Percentiles rank a stretch among this genome's conserved stretches.
Conservation (phyloP, 768 basidiomycete genomes). For the Termitomyces sp. region DNA sequence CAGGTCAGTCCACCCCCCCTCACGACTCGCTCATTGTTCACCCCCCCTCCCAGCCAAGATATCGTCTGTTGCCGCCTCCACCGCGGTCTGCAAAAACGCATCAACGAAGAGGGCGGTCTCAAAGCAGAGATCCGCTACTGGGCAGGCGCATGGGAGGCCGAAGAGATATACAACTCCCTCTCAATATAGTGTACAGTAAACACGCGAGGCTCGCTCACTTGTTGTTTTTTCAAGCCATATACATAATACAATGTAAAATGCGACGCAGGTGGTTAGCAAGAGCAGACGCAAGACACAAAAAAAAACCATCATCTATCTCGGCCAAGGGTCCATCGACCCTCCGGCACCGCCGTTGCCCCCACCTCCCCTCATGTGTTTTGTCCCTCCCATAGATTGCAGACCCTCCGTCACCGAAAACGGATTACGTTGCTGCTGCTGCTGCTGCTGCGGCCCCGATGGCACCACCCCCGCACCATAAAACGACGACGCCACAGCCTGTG, state of each 20-base stretch:
- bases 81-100: conserved; percentile 77
- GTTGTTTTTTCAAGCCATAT: conserved; percentile 14
- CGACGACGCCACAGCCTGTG: conserved; percentile 54
- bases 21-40: not conserved
- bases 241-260: conserved; percentile 2
- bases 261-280: conserved; percentile 2
- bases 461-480: conserved; percentile 70
- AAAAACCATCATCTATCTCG: conserved; percentile 44
- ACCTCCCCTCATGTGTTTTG: conserved; percentile 58
- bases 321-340: conserved; percentile 63
- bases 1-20: conserved; percentile 40
- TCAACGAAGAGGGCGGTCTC: conserved; percentile 76
- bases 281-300: not conserved
- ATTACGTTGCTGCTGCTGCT: conserved; percentile 33
- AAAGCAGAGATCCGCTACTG: conserved; percentile 77
- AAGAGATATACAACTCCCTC: conserved; percentile 66
- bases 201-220: conserved; percentile 22
- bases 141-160: conserved; percentile 96
- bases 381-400: conserved; percentile 33
- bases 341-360: conserved; percentile 33
- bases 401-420: conserved; percentile 37
- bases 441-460: conserved; percentile 37
- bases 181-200: conserved; percentile 20
- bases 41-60: conserved; percentile 61
- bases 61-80: conserved; percentile 74